phyloP scores from a whole-genome alignment of 192 early-diverging fungal species.

The Mortierella claussenii region DNA sequence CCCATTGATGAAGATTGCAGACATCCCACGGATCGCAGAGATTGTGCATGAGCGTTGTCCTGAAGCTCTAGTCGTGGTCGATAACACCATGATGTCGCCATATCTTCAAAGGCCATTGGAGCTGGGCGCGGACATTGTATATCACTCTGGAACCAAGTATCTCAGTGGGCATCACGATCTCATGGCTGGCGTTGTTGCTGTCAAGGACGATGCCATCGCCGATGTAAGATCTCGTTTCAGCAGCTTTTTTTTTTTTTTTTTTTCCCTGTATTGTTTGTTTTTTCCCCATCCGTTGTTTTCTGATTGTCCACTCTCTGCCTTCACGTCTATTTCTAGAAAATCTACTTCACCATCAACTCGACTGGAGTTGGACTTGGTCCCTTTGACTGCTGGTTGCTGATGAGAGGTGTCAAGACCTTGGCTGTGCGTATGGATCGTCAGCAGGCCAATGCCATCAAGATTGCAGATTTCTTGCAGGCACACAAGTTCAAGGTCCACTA shows the following conservation, averaged over 20 bases:
- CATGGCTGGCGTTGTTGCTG: slow-evolving; percentile 97
- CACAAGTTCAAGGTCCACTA: slow-evolving; percentile 89
- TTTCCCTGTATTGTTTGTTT: background rate
- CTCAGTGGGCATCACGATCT: slow-evolving; percentile 97
- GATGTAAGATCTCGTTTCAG: slow-evolving; percentile 62
- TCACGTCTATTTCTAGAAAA: too few relatives aligned
- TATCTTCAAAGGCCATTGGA: slow-evolving; percentile 90
- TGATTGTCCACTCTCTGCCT: too few relatives aligned
- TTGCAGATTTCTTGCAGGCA: slow-evolving; percentile 85
- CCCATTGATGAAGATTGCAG: slow-evolving; percentile 94
- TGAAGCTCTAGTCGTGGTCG: slow-evolving; percentile 89
- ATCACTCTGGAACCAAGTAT: slow-evolving; percentile 98
- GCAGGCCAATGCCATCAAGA: slow-evolving; percentile 81
- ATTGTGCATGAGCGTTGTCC: slow-evolving; percentile 81
- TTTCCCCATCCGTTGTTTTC: background rate
- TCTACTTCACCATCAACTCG: slow-evolving; percentile 96
- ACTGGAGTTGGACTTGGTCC: slow-evolving; percentile 91
- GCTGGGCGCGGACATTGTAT: slow-evolving; percentile 92
- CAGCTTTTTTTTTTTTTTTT: background rate
- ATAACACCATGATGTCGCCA: slow-evolving; percentile 99
- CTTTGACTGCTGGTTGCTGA: slow-evolving; percentile 92
- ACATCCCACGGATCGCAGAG: slow-evolving; percentile 81
- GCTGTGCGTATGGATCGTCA: slow-evolving; percentile 96
- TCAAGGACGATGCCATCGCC: slow-evolving; percentile 73
- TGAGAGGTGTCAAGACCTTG: slow-evolving; percentile 96